Percentiles rank a stretch among this genome's conserved stretches.
Evolutionary conservation across 2,329 filamentous ascomycete species (phyloP).

Genomic region (Metarhizium guizhouense): DNA sequence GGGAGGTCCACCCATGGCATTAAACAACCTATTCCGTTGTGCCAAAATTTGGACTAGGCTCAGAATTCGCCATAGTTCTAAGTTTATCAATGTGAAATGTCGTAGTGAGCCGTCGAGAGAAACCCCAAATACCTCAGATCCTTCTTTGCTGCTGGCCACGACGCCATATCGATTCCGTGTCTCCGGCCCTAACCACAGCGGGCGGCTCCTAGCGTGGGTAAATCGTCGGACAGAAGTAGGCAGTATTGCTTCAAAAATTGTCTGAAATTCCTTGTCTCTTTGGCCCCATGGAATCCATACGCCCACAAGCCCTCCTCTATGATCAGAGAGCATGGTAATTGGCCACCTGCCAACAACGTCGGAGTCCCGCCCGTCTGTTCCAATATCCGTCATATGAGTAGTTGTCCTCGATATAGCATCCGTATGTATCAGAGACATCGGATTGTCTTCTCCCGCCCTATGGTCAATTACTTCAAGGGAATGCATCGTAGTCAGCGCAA

Average conservation of each 20-base stretch:
- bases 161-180: slow-evolving; percentile 29
- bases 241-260: slow-evolving; percentile 49
- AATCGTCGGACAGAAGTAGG: slow-evolving; percentile 48
- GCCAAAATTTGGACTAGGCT: slow-evolving; percentile 65
- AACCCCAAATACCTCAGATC: slow-evolving; percentile 51
- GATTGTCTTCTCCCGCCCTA: slow-evolving; percentile 24
- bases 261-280: slow-evolving; percentile 30
- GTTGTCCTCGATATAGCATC: slow-evolving; percentile 36
- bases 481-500: slow-evolving; percentile 43
- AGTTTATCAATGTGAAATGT: slow-evolving; percentile 57
- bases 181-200: slow-evolving; percentile 35
- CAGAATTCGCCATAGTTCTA: slow-evolving; percentile 58
- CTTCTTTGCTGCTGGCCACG: slow-evolving; percentile 32
- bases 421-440: slow-evolving; percentile 33
- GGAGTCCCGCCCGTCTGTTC: slow-evolving; percentile 17
- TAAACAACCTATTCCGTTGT: slow-evolving; percentile 35
- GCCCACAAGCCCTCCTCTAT: slow-evolving; percentile 36
- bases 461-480: slow-evolving; percentile 48
- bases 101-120: slow-evolving; percentile 61
- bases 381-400: slow-evolving; percentile 37
- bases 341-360: slow-evolving; percentile 21
- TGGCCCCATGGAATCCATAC: slow-evolving; percentile 40
- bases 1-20: slow-evolving; percentile 21
- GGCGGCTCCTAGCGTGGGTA: slow-evolving; percentile 41
- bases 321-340: slow-evolving; percentile 39